Conservation (phyloP, 2,329 filamentous ascomycete species). For the Epichloe gansuensis region DNA sequence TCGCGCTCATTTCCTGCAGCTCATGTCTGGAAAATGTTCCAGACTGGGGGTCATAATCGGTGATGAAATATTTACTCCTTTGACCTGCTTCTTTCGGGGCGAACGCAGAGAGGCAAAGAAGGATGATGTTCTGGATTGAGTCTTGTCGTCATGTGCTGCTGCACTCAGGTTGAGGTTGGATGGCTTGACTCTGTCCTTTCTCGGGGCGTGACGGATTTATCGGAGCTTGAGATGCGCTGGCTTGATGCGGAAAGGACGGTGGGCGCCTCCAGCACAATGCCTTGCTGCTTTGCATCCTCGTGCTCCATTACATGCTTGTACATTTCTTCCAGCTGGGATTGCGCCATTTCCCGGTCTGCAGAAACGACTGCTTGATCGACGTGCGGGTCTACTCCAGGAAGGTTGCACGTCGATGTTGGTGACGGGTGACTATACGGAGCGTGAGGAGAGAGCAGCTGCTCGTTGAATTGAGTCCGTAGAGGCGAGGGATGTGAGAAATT, state of each 20-base stretch:
- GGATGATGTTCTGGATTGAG: constrained; percentile 45
- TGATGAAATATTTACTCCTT: constrained; percentile 48
- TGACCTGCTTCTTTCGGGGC: constrained; percentile 40
- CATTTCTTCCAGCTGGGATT: constrained; percentile 77
- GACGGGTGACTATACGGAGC: constrained; percentile 35
- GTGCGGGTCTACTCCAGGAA: constrained; percentile 50
- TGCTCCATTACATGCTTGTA: constrained; percentile 90
- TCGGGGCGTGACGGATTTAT: constrained; percentile 17
- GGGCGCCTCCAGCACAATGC: constrained; percentile 34
- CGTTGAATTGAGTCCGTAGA: constrained; percentile 20
- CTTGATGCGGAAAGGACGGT: constrained; percentile 21
- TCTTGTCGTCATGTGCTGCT: constrained; percentile 32
- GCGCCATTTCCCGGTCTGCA: constrained; percentile 60
- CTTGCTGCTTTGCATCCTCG: constrained; percentile 54
- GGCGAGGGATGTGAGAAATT: constrained; percentile 42
- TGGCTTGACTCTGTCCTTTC: constrained; percentile 38
- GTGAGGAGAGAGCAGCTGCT: constrained; percentile 5
- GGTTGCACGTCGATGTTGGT: constrained; percentile 31
- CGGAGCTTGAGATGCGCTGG: constrained; percentile 15
- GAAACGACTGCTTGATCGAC: constrained; percentile 70
- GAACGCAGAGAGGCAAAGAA: constrained; percentile 50
- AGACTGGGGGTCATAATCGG: constrained; percentile 54
- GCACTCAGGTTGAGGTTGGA: constrained; percentile 35
- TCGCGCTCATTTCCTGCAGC: constrained; percentile 43
- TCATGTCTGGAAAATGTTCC: constrained; percentile 44